phyloP scores from a whole-genome alignment of 2,329 filamentous ascomycete genomes.

The Elsinoe arachidis region DNA sequence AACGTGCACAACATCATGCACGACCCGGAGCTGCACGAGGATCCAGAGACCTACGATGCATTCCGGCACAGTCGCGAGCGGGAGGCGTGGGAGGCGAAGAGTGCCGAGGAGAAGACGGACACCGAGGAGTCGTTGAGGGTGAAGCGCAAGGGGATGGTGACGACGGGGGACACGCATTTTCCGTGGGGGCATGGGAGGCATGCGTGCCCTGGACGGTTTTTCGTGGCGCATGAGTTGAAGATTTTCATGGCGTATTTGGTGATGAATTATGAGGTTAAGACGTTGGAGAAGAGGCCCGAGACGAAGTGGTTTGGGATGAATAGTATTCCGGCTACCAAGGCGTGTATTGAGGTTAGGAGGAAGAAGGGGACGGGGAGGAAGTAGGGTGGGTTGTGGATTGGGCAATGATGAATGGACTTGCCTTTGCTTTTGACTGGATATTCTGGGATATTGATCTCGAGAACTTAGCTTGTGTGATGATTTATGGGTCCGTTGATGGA shows the following conservation, averaged over 20 bases:
- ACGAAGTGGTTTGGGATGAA: conserved; percentile 19
- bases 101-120: conserved; percentile 13
- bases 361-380: conserved; percentile 9
- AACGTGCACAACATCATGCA: conserved; percentile 21
- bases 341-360: conserved; percentile 16
- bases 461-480: not conserved
- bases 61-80: conserved; percentile 24
- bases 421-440: not conserved
- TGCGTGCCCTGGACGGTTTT: conserved; percentile 32
- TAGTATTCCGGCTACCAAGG: conserved; percentile 19
- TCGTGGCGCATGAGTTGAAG: conserved; percentile 31
- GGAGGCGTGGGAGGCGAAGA: conserved; percentile 19
- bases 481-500: not conserved
- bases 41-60: conserved; percentile 24
- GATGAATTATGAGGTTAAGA: conserved; percentile 31
- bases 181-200: conserved; percentile 26
- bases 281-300: conserved; percentile 21
- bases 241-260: conserved; percentile 30
- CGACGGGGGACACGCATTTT: conserved; percentile 24
- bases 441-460: not conserved
- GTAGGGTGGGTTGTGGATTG: not conserved
- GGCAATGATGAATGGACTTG: not conserved
- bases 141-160: conserved; percentile 21
- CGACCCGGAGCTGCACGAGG: conserved; percentile 24
- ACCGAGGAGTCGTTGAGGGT: conserved; percentile 19